Evolutionary conservation across 257 asterid species (phyloP).

Genomic region (Nicotiana otophora): DNA sequence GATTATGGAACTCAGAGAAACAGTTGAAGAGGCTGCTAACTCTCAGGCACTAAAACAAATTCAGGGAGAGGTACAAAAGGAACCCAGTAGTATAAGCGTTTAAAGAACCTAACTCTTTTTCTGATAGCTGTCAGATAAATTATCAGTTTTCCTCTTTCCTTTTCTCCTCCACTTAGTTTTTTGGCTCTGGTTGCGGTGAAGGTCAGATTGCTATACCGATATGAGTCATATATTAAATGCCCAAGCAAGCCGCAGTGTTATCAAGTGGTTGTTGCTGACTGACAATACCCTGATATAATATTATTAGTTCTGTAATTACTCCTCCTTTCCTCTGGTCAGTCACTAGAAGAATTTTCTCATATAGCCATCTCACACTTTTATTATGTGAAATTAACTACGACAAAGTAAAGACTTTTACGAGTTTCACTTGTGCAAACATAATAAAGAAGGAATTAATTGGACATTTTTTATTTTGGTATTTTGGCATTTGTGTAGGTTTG

Average conservation of each 20-base stretch:
- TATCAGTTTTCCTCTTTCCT: background rate
- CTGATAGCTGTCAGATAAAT: background rate
- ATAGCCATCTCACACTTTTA: background rate
- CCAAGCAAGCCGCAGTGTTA: background rate
- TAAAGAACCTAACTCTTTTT: background rate
- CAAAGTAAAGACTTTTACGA: background rate
- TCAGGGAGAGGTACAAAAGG: conserved; percentile 52
- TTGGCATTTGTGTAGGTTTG: background rate
- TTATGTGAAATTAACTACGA: background rate
- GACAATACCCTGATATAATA: background rate
- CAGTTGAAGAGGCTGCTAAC: conserved; percentile 77
- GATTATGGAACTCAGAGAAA: conserved; percentile 89
- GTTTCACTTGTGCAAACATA: background rate
- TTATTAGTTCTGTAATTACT: background rate
- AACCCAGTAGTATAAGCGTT: background rate
- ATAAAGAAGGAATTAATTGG: background rate
- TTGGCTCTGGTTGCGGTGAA: background rate
- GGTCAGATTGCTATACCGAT: too few relatives aligned
- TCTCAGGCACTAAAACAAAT: conserved; percentile 48
- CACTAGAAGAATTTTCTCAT: background rate
- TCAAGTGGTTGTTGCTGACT: background rate
- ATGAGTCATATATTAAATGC: background rate
- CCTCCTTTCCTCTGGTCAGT: background rate
- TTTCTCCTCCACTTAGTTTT: background rate
- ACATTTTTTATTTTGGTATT: background rate